These are phyloP conservation scores for Hymenoscyphus occultus DNA, from an alignment of 2,329 filamentous ascomycete species.

Conservation along the genomic window DNA sequence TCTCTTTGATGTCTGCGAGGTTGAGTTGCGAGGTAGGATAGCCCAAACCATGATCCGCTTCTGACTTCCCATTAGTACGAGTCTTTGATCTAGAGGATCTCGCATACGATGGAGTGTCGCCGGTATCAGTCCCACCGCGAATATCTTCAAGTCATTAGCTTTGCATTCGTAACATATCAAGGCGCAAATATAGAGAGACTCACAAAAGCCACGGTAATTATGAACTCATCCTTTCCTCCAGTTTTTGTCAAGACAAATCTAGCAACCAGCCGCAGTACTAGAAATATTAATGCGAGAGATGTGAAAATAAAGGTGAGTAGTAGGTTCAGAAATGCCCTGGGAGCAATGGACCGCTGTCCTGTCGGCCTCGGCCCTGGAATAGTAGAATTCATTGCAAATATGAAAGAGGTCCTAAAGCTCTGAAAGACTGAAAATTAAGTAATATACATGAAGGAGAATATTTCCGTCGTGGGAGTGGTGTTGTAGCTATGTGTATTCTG, in stretches of 20 bases:
- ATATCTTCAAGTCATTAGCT: background rate
- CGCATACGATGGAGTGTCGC: background rate
- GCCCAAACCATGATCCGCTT: background rate
- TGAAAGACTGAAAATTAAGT: background rate
- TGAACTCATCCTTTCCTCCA: slow-evolving; percentile 4
- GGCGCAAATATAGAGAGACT: background rate
- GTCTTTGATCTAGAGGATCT: background rate
- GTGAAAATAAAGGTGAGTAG: slow-evolving; percentile 2
- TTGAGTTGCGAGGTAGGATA: background rate
- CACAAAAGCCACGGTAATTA: slow-evolving; percentile 2
- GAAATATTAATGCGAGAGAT: background rate
- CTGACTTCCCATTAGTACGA: background rate
- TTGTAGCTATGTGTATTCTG: background rate
- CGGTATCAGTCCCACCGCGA: background rate
- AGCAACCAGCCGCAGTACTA: background rate
- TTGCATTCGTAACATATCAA: background rate
- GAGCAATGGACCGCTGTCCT: background rate
- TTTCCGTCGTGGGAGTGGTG: background rate
- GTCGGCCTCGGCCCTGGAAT: too few species aligned
- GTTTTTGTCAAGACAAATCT: slow-evolving; percentile 6
- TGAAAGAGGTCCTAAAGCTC: background rate
- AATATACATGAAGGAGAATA: background rate
- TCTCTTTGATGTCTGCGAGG: background rate
- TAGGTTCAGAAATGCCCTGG: background rate
- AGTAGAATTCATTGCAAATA: background rate